Conservation (phyloP, 257 asterid genomes). For the Echites panduratus region DNA sequence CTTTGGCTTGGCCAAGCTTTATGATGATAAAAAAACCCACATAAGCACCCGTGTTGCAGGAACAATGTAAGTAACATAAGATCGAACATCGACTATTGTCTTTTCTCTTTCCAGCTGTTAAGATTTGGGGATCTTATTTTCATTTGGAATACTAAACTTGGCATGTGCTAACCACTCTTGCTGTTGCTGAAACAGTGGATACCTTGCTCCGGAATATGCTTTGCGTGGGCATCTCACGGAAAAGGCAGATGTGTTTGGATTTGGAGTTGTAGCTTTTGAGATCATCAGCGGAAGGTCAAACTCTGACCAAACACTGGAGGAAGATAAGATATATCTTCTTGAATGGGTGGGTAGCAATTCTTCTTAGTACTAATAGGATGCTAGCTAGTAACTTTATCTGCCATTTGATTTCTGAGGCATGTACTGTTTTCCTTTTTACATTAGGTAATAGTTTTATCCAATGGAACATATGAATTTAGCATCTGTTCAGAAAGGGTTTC, state of each 20-base stretch:
- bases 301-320: conserved; percentile 18
- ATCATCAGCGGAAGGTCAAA: conserved; percentile 24
- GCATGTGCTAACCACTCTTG: neutral
- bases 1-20: conserved; percentile 74
- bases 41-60: conserved; percentile 89
- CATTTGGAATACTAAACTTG: neutral
- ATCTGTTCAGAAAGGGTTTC: neutral
- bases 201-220: conserved; percentile 21
- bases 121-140: neutral
- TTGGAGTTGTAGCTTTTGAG: conserved; percentile 24
- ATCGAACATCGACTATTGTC: neutral
- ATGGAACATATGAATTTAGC: neutral
- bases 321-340: conserved; percentile 22
- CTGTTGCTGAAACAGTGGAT: conserved; percentile 15
- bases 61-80: conserved; percentile 52
- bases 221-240: conserved; percentile 24
- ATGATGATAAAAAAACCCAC: conserved; percentile 47
- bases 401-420: neutral
- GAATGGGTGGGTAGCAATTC: conserved; percentile 26
- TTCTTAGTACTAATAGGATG: neutral
- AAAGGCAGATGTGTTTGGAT: conserved; percentile 25
- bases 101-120: neutral
- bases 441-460: neutral
- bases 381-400: neutral
- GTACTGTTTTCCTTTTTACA: neutral